Evolutionary conservation across 2,329 filamentous ascomycete species (phyloP).

Genomic region (Colletotrichum tofieldiae): DNA sequence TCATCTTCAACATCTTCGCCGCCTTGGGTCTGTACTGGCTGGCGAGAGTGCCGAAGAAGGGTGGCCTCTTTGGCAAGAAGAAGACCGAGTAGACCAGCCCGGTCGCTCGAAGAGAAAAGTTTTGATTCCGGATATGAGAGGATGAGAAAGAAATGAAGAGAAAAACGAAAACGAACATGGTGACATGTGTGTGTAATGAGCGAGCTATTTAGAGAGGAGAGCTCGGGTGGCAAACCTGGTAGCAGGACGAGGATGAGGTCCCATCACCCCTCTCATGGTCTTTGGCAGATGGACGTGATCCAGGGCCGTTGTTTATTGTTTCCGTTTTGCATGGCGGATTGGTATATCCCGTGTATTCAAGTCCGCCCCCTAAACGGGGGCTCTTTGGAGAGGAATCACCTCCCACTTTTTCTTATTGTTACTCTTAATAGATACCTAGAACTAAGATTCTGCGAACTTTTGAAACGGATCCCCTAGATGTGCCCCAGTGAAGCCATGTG

Average conservation of each 20-base stretch:
- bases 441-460: neutral
- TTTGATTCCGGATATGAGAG: neutral
- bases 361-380: neutral
- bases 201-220: slow-evolving; percentile 33
- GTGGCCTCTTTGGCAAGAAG: slow-evolving; percentile 50
- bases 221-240: slow-evolving; percentile 33
- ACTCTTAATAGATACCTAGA: slow-evolving; percentile 29
- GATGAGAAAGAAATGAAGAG: slow-evolving; percentile 7
- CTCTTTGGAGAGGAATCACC: neutral
- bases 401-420: slow-evolving; percentile 1
- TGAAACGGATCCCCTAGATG: neutral
- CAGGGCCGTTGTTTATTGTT: neutral
- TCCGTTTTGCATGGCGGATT: neutral
- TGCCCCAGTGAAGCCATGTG: neutral
- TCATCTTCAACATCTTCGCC: slow-evolving; percentile 71
- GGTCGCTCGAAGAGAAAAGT: neutral
- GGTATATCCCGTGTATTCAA: neutral
- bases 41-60: slow-evolving; percentile 62
- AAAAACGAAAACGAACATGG: neutral
- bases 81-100: slow-evolving; percentile 48
- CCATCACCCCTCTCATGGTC: neutral
- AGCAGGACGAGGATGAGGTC: neutral
- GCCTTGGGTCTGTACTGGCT: slow-evolving; percentile 72
- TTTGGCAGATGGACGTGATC: neutral
- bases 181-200: slow-evolving; percentile 3